phyloP scores from a whole-genome alignment of 352 stramenopile species.

The Pythium periplocum region DNA sequence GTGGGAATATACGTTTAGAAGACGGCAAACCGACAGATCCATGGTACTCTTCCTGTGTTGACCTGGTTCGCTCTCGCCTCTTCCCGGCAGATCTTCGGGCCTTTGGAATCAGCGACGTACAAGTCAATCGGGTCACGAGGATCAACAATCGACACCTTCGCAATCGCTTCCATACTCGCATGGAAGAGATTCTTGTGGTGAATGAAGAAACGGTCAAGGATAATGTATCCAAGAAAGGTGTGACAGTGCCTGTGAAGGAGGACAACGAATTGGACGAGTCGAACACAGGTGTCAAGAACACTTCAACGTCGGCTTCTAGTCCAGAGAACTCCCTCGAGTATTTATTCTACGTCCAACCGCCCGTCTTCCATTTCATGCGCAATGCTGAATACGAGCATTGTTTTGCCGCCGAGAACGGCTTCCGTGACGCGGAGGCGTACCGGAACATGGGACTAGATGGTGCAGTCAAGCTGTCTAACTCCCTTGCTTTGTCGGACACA shows the following conservation, averaged over 20 bases:
- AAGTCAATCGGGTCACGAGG: constrained; percentile 77
- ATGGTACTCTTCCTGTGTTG: constrained; percentile 82
- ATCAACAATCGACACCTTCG: constrained; percentile 88
- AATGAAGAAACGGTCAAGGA: constrained; percentile 62
- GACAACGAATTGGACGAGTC: constrained; percentile 2
- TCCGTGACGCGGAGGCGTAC: constrained; percentile 50
- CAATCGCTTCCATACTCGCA: constrained; percentile 80
- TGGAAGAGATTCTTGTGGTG: constrained; percentile 68
- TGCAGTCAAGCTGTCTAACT: constrained; percentile 74
- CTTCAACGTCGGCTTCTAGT: constrained; percentile 17
- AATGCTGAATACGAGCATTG: constrained; percentile 47
- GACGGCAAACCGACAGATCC: constrained; percentile 76
- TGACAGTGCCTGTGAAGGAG: constrained; percentile 45
- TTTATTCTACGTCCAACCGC: constrained; percentile 69
- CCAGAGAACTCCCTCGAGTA: constrained; percentile 73
- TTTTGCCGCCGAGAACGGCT: constrained; percentile 60
- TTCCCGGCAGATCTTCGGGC: constrained; percentile 44
- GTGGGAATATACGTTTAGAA: constrained; percentile 89
- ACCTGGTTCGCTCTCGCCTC: constrained; percentile 73
- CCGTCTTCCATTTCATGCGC: constrained; percentile 33
- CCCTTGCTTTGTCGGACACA: constrained; percentile 51
- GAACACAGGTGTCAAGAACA: constrained; percentile 8
- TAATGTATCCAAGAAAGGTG: constrained; percentile 76
- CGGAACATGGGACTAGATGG: constrained; percentile 38
- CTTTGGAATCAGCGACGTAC: constrained; percentile 57